Evolutionary conservation across 225 moss, liverwort and hornwort genomes (phyloP), one percentile per base, ranked within the genome.

Genomic region (Marchantia polymorpha): DNA sequence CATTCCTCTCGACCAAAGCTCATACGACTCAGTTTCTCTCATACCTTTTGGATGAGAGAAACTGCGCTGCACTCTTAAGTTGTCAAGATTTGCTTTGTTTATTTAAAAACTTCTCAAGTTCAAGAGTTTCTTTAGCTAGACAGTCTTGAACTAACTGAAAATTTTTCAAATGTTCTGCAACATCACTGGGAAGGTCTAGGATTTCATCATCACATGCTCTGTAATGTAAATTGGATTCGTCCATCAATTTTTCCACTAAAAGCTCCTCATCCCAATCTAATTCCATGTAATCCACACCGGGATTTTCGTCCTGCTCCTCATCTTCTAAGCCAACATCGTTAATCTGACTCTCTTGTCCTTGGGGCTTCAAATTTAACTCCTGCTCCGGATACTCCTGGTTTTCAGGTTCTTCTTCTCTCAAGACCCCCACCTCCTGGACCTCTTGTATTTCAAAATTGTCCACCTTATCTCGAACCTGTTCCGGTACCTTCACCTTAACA

Each of bases 241-340:
- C 67, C 30, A 27, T 27, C 2, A 67, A 30, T 67, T 26, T 67
- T 26, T 26, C 67, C 12, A 26, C 27, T 12, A 67, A 9, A 26
- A 67, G 25, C 13, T 67, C 67, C 23, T 67, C 67, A 9, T 67
- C 67, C 67, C 67, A 67, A 63, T 69, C 69, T 69, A 31, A 7
- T 16, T 66, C 30, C 12, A 25, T 66, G 66, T 4, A 27, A 27
- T 39, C 13, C 47, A 14, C 20, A 15, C 20, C 20, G 25, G 25
- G 31, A 17, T 17, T 67, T 39, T 67, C 70, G 7, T 48, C 46
- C 48, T 49, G 13, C 56, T 56, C 19, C 56, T 56, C 19, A 19
- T 56, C 14, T 19, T 1, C 19, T 19, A 12, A 12, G 14, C 0
- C 5, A 19, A 19, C 5, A 13, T 56, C 19, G 14, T 13, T 39